Percentiles rank a stretch among this genome's conserved stretches.
Conservation (phyloP, 768 basidiomycete species). For the Leccinum uliginosum region DNA sequence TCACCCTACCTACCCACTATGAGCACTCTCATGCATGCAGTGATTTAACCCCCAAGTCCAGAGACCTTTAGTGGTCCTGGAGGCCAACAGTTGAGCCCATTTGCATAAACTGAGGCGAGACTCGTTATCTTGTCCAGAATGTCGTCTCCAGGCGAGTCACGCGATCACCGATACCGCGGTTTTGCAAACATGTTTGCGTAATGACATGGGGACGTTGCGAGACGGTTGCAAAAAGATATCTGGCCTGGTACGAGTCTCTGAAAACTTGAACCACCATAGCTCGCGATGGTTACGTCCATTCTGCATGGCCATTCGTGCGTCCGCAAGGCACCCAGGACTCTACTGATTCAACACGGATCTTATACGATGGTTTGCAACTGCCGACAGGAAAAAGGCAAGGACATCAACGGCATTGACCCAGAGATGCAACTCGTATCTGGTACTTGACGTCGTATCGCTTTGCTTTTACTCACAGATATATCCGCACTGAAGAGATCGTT, state of each 20-base stretch:
- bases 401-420: not conserved
- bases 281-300: not conserved
- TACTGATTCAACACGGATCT: not conserved
- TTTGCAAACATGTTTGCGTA: not conserved
- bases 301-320: not conserved
- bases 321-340: not conserved
- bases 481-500: not conserved
- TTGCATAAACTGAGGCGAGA: too few species aligned
- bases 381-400: not conserved
- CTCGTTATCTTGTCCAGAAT: too few species aligned
- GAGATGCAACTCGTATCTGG: too few species aligned
- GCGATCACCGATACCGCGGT: too few species aligned
- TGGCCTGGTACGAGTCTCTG: not conserved
- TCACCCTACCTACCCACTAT: not conserved
- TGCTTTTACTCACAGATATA: not conserved
- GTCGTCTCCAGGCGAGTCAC: too few species aligned
- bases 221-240: not conserved
- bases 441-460: not conserved
- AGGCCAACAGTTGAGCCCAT: too few species aligned
- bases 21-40: too few species aligned
- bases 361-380: not conserved
- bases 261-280: not conserved
- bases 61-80: too few species aligned
- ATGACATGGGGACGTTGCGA: not conserved
- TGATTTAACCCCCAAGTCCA: too few species aligned